Evolutionary conservation across 2,329 filamentous ascomycete species (phyloP), one percentile per base, ranked within the genome.

Genomic region (Alternaria sp.): DNA sequence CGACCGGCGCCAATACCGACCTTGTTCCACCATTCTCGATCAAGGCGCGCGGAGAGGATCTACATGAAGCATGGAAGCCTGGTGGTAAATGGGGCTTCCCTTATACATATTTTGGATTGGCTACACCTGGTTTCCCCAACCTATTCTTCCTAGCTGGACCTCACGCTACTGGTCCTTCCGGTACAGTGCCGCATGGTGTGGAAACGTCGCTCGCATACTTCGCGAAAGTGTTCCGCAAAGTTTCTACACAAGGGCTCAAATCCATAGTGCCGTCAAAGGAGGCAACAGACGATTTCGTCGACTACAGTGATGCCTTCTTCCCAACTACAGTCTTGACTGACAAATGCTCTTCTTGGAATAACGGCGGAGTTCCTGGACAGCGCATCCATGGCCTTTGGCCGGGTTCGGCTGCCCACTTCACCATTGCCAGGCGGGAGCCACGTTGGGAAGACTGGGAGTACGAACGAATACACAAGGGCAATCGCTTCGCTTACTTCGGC

Each of bases 341-440:
- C 51, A 84, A 85, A 55, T 92, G 89, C 72, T 86, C 84, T 39
- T 89, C 86, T 0, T 92, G 90, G 90, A 90, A 89, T 58, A 92
- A 92, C 59, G 86, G 89, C 11, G 77, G 78, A 5, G 21, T 63
- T 2, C 84, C 88, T 0, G 88, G 88, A 0, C 84, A 81, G 0
- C 79, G 88, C 4, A 86, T 92, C 24, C 87, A 90, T 61, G 89
- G 88, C 0, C 71, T 90, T 6, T 92, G 89, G 85, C 90, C 89
- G 0, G 89, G 89, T 0, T 89, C 86, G 63, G 88, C 87, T 1
- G 80, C 84, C 0, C 86, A 90, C 65, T 77, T 86, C 31, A 87
- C 87, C 2, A 81, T 85, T 13, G 80, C 89, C 7, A 80, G 86
- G 24, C 78, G 71, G n/a, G 81, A 84, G 41, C 84, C 85, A 1